phyloP scores from a whole-genome alignment of 2,329 filamentous ascomycete genomes.

The Penicillium hordei region DNA sequence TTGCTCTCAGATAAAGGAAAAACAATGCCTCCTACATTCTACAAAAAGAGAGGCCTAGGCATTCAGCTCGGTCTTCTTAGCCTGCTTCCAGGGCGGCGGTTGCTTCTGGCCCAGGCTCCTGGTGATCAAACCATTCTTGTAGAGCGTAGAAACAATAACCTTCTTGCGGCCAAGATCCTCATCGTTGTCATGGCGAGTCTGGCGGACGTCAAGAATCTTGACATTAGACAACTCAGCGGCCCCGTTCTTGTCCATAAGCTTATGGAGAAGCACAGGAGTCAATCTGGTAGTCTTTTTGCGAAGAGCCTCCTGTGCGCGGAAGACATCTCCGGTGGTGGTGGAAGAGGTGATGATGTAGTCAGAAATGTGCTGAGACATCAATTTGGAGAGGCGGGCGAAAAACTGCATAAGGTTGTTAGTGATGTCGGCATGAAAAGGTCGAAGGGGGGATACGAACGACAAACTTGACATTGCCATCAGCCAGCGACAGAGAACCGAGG shows the following conservation, averaged over 20 bases:
- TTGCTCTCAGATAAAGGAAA: conserved; percentile 15
- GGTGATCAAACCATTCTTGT: conserved; percentile 60
- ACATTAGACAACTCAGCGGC: conserved; percentile 65
- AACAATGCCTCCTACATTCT: conserved; percentile 2
- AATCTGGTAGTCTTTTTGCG: conserved; percentile 8
- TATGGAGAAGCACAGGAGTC: conserved; percentile 48
- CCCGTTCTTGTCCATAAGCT: conserved; percentile 53
- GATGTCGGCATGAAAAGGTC: not conserved
- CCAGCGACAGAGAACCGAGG: conserved; percentile 49
- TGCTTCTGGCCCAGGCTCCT: conserved; percentile 11
- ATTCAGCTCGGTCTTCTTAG: not conserved
- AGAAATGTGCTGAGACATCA: conserved; percentile 73
- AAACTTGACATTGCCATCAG: conserved; percentile 66
- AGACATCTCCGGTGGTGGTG: conserved; percentile 55
- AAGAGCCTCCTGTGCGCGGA: conserved; percentile 32
- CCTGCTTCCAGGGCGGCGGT: not conserved
- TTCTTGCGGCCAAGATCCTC: conserved; percentile 73
- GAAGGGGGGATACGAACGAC: conserved; percentile 56
- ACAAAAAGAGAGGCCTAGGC: conserved; percentile 11
- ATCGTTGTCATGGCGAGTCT: conserved; percentile 72
- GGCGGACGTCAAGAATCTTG: conserved; percentile 60
- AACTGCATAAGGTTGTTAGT: conserved; percentile 55
- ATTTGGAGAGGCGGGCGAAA: conserved; percentile 74
- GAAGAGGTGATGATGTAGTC: conserved; percentile 66
- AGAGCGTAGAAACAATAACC: conserved; percentile 70